phyloP scores from a whole-genome alignment of 495 filamentous ascomycete species.

The Daldinia decipiens region DNA sequence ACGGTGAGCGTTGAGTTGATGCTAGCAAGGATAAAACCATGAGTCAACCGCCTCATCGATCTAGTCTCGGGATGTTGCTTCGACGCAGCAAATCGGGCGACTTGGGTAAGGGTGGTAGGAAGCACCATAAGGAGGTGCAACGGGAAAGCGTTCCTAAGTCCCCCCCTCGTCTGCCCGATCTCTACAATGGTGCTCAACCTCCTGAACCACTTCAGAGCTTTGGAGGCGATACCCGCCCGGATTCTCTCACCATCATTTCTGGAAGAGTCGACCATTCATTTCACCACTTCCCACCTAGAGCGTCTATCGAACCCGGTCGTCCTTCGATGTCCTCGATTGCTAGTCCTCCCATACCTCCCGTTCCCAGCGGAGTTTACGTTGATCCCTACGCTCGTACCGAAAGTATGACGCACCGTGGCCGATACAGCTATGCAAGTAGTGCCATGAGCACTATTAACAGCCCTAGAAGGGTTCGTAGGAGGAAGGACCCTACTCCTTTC shows the following conservation, averaged over 20 bases:
- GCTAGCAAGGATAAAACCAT: constrained; percentile 49
- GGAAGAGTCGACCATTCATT: constrained; percentile 58
- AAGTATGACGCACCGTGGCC: constrained; percentile 97
- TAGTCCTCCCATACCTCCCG: constrained; percentile 57
- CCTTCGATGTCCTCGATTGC: constrained; percentile 58
- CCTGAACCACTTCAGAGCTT: constrained; percentile 73
- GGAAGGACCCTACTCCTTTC: constrained; percentile 97
- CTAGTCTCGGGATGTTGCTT: constrained; percentile 72
- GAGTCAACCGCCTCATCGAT: constrained; percentile 60
- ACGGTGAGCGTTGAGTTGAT: constrained; percentile 38
- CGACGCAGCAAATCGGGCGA: constrained; percentile 84
- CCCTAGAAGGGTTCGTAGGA: constrained; percentile 87
- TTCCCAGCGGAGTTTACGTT: constrained; percentile 64
- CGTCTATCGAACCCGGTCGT: constrained; percentile 52
- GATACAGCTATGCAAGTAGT: constrained; percentile 96
- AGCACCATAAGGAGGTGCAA: constrained; percentile 70
- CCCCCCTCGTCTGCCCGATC: constrained; percentile 82
- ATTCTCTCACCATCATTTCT: constrained; percentile 71
- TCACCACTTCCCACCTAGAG: constrained; percentile 43
- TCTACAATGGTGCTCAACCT: constrained; percentile 69
- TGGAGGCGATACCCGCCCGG: constrained; percentile 75
- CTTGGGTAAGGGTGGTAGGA: constrained; percentile 72
- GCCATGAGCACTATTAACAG: constrained; percentile 93
- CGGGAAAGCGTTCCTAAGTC: constrained; percentile 72
- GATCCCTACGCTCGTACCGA: constrained; percentile 85